These are phyloP conservation scores for Exutisphaerella laricina DNA, from an alignment of 2,329 filamentous ascomycete genomes.

Conservation along the genomic window DNA sequence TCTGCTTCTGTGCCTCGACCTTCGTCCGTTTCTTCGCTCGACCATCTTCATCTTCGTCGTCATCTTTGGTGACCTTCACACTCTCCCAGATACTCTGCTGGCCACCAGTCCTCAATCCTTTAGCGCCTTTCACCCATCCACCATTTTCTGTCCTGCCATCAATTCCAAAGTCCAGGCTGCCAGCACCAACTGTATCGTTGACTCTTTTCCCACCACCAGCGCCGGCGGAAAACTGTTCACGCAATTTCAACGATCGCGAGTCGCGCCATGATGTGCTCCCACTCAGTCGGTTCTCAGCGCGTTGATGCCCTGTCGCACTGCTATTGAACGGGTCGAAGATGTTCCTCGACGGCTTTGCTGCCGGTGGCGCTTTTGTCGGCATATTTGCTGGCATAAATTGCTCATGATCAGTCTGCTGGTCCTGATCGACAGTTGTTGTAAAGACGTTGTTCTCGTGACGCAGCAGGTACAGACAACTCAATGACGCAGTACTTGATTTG, in stretches of 20 bases:
- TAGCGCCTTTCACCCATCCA: slow-evolving; percentile 45
- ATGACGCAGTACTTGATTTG: background rate
- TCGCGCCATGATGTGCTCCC: slow-evolving; percentile 65
- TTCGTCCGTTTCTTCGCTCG: slow-evolving; percentile 20
- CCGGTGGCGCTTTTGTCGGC: slow-evolving; percentile 21
- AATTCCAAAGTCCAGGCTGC: slow-evolving; percentile 51
- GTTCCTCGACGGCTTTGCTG: slow-evolving; percentile 25
- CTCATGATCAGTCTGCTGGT: no score
- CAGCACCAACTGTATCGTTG: slow-evolving; percentile 60
- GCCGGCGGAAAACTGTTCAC: slow-evolving; percentile 59
- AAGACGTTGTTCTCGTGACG: background rate
- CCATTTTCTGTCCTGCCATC: slow-evolving; percentile 50
- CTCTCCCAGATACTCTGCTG: slow-evolving; percentile 40
- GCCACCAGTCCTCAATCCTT: slow-evolving; percentile 43
- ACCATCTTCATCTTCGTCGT: slow-evolving; percentile 19
- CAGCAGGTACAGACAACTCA: background rate
- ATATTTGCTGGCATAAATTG: no score
- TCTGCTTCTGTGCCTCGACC: slow-evolving; percentile 6
- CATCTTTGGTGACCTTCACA: slow-evolving; percentile 23
- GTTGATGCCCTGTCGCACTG: slow-evolving; percentile 78
- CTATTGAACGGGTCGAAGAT: slow-evolving; percentile 72
- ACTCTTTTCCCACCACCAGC: slow-evolving; percentile 53
- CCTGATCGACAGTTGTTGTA: no score
- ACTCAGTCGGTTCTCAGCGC: slow-evolving; percentile 60
- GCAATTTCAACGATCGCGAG: slow-evolving; percentile 63